Evolutionary conservation across 768 basidiomycete genomes (phyloP).

Genomic region (Rhodotorula sphaerocarpa): DNA sequence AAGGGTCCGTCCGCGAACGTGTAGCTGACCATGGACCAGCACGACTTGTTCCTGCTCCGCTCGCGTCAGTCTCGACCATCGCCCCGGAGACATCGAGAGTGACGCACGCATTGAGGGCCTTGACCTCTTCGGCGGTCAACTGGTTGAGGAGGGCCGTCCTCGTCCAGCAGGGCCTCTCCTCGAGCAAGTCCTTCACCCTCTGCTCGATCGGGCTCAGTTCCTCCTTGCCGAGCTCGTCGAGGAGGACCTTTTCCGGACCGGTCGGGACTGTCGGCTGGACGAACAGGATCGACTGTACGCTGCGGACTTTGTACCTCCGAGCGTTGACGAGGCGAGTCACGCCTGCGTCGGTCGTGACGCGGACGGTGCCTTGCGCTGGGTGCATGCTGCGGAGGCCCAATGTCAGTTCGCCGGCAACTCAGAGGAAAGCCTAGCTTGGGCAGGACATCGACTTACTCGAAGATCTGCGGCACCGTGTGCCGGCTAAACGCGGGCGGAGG

Average conservation of each 20-base stretch:
- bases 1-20: conserved; percentile 90
- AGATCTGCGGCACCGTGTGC: conserved; percentile 66
- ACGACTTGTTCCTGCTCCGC: conserved; percentile 25
- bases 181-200: conserved; percentile 59
- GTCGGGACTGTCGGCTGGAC: conserved; percentile 8
- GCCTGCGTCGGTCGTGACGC: conserved; percentile 61
- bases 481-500: conserved; percentile 86
- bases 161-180: conserved; percentile 77
- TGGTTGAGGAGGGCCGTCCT: conserved; percentile 78
- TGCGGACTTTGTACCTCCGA: conserved; percentile 65
- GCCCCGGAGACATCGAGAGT: no score
- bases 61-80: neutral
- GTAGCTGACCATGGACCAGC: conserved; percentile 53
- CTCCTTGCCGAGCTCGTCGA: conserved; percentile 2
- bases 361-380: conserved; percentile 7
- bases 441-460: conserved; percentile 53
- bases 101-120: conserved; percentile 66
- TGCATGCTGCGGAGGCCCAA: conserved; percentile 6
- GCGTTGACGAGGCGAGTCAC: conserved; percentile 73
- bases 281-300: conserved; percentile 24
- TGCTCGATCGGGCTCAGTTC: conserved; percentile 47
- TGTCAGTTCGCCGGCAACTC: neutral
- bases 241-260: conserved; percentile 10
- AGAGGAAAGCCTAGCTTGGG: no score
- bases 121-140: conserved; percentile 58